phyloP scores from a whole-genome alignment of 2,329 filamentous ascomycete species.

The Ceratocystis ficicola region DNA sequence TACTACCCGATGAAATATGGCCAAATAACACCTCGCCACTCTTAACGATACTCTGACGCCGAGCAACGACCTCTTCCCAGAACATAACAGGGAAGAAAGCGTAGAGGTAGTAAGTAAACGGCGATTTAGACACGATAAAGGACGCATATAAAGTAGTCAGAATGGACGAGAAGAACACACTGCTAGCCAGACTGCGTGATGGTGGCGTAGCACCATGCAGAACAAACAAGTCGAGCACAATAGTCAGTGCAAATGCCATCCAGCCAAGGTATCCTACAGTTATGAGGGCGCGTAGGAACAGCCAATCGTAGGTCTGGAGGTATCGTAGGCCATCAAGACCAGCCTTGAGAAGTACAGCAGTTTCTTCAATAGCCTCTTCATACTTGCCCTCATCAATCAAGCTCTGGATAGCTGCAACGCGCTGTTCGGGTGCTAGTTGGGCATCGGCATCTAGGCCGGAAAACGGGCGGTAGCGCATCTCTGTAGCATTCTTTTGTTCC shows the following conservation, averaged over 20 bases:
- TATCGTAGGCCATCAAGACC: constrained; percentile 78
- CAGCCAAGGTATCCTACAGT: constrained; percentile 87
- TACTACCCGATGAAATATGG: constrained; percentile 50
- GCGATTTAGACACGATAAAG: constrained; percentile 67
- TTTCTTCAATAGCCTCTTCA: constrained; percentile 68
- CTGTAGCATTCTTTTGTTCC: constrained; percentile 60
- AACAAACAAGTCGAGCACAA: constrained; percentile 78
- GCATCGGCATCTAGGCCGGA: constrained; percentile 52
- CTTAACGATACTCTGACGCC: constrained; percentile 54
- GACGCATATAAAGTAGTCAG: constrained; percentile 67
- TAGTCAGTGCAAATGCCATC: constrained; percentile 85
- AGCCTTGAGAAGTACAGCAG: constrained; percentile 61
- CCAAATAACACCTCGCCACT: constrained; percentile 58
- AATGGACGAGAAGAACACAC: constrained; percentile 59
- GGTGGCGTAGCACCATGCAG: constrained; percentile 56
- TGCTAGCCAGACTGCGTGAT: constrained; percentile 47
- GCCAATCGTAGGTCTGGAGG: constrained; percentile 95
- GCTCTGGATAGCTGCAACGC: constrained; percentile 53
- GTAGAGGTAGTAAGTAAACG: constrained; percentile 78
- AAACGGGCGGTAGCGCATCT: constrained; percentile 69
- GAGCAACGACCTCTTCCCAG: constrained; percentile 89
- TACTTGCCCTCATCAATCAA: constrained; percentile 55
- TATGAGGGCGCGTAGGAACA: constrained; percentile 80
- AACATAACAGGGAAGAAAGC: constrained; percentile 86
- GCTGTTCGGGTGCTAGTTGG: constrained; percentile 48